phyloP scores from a whole-genome alignment of 371 early-diverging fungal genomes.

The Mortierella sp. region DNA sequence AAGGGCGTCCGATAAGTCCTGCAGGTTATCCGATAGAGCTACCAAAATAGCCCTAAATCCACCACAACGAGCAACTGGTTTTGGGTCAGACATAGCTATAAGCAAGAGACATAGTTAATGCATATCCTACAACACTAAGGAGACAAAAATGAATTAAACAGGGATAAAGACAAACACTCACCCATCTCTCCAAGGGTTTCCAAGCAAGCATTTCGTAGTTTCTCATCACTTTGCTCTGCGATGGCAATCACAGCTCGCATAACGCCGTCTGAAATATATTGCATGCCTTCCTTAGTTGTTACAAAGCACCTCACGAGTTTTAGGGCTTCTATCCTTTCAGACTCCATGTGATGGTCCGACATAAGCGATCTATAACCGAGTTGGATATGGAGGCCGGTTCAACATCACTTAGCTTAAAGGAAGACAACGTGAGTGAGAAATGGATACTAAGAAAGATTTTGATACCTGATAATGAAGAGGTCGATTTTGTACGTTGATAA shows the following conservation, averaged over 20 bases:
- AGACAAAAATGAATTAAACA: background rate
- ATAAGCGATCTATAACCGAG: slow-evolving; percentile 35
- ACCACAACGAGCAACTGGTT: slow-evolving; percentile 73
- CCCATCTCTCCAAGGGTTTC: slow-evolving; percentile 86
- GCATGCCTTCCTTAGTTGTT: slow-evolving; percentile 64
- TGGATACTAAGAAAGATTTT: background rate
- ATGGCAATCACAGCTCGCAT: slow-evolving; percentile 81
- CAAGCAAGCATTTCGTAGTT: slow-evolving; percentile 76
- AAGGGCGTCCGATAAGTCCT: slow-evolving; percentile 73
- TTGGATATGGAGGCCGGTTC: too few relatives aligned
- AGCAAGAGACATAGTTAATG: background rate
- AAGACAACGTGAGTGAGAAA: background rate
- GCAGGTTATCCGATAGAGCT: slow-evolving; percentile 80
- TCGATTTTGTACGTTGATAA: slow-evolving; percentile 32
- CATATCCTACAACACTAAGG: background rate
- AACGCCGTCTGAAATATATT: slow-evolving; percentile 72
- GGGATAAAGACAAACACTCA: slow-evolving; percentile 40
- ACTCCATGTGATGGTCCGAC: slow-evolving; percentile 60
- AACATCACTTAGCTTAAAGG: too few relatives aligned
- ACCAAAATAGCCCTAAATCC: slow-evolving; percentile 79
- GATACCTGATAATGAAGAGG: slow-evolving; percentile 49
- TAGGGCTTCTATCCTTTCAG: slow-evolving; percentile 83
- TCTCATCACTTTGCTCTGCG: slow-evolving; percentile 85
- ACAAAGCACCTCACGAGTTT: slow-evolving; percentile 78
- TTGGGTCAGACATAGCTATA: slow-evolving; percentile 66